Evolutionary conservation across 345 rosid genomes (phyloP), one percentile per base, ranked within the genome.

Genomic region (Sisymbrium altissimum): DNA sequence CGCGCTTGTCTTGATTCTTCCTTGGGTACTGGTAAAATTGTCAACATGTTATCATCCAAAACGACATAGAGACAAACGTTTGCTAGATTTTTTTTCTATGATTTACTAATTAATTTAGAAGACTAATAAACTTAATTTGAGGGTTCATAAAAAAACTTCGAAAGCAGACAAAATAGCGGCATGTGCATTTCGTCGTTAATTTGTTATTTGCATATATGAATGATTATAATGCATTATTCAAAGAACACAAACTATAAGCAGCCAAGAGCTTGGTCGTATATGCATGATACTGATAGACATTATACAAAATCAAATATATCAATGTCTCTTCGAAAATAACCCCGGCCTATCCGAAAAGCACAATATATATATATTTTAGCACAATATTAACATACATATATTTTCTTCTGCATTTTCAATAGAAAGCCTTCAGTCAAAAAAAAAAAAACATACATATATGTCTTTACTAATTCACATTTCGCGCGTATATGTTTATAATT

Each of bases 121-220:
- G 36, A 46, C 27, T 36, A 25, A 6, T 50, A 14, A 45, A 58
- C 0, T 14, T 19, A 33, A 9, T 7, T 6, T 48, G 68, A 71
- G 49, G 11, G 46, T 45, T 19, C 29, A 71, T 32, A 14, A 35
- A 15, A 1, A 59, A 9, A 35, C 14, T 59, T 7, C 0, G 66
- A 15, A 46, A 71, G 36, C 10, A 25, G n/a, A 71, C 75, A 71
- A 71, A 38, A 60, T 6, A 48, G 21, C 9, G 60, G 30, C 75
- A 71, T 60, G 75, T 71, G 68, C 59, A 36, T 71, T 60, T 71
- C 59, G 17, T 8, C 68, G 14, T 59, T 59, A 36, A 25, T 36
- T 35, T 70, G 48, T 70, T 58, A 9, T 58, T 27, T n/a, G 66
- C 65, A 32, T 46, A 15, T 21, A 21, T 58, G 66, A 58, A 45